These are phyloP conservation scores for Eutrema yunnanense DNA, from an alignment of 345 rosid species.

Conservation along the genomic window DNA sequence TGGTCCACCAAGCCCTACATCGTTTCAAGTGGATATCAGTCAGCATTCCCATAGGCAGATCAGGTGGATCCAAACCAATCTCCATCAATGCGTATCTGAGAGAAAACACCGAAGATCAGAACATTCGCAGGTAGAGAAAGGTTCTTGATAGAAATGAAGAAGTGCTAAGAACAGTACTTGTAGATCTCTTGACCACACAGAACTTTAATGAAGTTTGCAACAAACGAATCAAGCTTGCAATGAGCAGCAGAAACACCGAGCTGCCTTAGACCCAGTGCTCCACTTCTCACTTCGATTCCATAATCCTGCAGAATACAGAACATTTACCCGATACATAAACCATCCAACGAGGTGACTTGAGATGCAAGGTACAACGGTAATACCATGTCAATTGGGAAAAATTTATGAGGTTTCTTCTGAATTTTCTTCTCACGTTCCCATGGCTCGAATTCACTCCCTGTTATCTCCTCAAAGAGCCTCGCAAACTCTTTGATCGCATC, in stretches of 20 bases:
- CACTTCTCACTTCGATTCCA: conserved; percentile 66
- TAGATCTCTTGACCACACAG: conserved; percentile 72
- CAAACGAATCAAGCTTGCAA: conserved; percentile 60
- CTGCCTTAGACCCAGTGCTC: conserved; percentile 66
- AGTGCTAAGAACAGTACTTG: conserved; percentile 29
- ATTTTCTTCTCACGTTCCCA: conserved; percentile 83
- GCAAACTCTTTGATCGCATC: conserved; percentile 60
- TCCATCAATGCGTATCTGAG: conserved; percentile 70
- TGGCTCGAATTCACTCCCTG: conserved; percentile 73
- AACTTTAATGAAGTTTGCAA: conserved; percentile 57
- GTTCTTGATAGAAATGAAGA: not conserved
- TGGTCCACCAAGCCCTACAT: conserved; percentile 35
- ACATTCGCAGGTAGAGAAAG: not conserved
- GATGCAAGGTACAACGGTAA: not conserved
- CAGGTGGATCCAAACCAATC: conserved; percentile 64
- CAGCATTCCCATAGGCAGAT: conserved; percentile 65
- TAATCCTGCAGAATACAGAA: conserved; percentile 40
- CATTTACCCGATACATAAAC: not conserved
- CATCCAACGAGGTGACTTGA: not conserved
- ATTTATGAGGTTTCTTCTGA: conserved; percentile 54
- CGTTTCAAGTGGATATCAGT: conserved; percentile 52
- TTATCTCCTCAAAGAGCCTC: conserved; percentile 59
- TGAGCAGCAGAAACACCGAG: conserved; percentile 59
- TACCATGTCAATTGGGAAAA: conserved; percentile 77
- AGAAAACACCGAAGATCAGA: not conserved